Base-by-base conservation (phyloP, 108 stramenopile species). In the Pseudonitzschia pungens region DNA sequence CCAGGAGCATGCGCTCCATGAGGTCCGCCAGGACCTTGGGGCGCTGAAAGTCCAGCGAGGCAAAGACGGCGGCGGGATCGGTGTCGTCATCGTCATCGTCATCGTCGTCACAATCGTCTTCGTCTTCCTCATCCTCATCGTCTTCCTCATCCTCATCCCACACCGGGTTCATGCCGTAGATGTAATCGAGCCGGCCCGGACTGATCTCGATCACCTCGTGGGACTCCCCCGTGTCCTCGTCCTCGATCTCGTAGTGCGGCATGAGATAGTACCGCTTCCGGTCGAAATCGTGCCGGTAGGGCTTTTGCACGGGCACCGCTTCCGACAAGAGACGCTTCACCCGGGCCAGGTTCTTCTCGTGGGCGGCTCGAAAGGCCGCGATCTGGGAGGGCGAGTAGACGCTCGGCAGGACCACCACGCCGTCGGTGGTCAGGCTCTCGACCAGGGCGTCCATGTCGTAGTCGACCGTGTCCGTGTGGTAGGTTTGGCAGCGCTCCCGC, bases 121-220 rank as follows among this genome's bases (percentile, higher is more conserved):
- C 45, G 2, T 48, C 45, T 4, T 48, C 45, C 10, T 48, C 45
- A 2, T 48, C 45, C 45, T 48, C 45, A 14, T 48, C 45, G 1
- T 48, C 45, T 12, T 48, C 45, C 7, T 48, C 45, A 12, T 48
- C 45, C 16, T 48, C 45, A 12, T 48, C 45, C 45, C 45, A 48
- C 1, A 10, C 14, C 7, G 45, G 10, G 29, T 58, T 58, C 57
- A 58, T 58, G 14, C 57, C 57, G 27, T 26, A 58, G 57, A 15
- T 31, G 15, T 58, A 58, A 58, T 58, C 57, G 10, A 31, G 14
- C 22, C 57, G 57, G 8, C 57, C 57, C 27, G 57, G 57, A 27
- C 57, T 58, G 27, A 58, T 58, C 2, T 58, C 57, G 29, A 58
- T 58, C 16, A 58, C 57, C 14, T 58, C 57, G 16, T 58, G 15